Conservation (phyloP, 176 grass and related monocot species). For the Avena insularis region DNA sequence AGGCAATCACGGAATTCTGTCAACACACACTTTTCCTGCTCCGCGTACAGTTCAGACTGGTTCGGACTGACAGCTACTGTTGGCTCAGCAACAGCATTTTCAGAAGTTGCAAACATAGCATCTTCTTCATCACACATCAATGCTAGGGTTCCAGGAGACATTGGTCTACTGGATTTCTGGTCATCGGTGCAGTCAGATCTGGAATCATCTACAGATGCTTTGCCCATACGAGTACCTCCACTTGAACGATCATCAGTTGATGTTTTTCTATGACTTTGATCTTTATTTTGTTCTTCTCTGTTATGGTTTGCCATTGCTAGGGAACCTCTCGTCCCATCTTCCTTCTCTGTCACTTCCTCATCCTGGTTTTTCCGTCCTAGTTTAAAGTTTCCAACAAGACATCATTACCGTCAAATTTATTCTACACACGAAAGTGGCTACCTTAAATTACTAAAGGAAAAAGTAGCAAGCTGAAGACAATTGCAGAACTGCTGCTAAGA, state of each 20-base stretch:
- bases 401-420: slow-evolving; percentile 35
- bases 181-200: slow-evolving; percentile 53
- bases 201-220: slow-evolving; percentile 56
- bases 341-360: slow-evolving; percentile 55
- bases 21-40: slow-evolving; percentile 88
- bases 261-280: slow-evolving; percentile 46
- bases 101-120: slow-evolving; percentile 60
- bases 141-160: slow-evolving; percentile 91
- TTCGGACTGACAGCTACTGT: slow-evolving; percentile 49
- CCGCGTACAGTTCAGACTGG: slow-evolving; percentile 62
- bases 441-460: slow-evolving; percentile 29
- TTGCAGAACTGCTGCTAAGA: slow-evolving; percentile 24
- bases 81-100: slow-evolving; percentile 45
- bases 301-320: slow-evolving; percentile 56
- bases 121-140: slow-evolving; percentile 92
- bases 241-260: slow-evolving; percentile 54
- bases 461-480: slow-evolving; percentile 26
- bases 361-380: slow-evolving; percentile 64
- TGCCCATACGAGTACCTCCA: slow-evolving; percentile 48
- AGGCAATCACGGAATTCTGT: slow-evolving; percentile 81
- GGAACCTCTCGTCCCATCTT: slow-evolving; percentile 44
- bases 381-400: slow-evolving; percentile 36
- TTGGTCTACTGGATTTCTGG: slow-evolving; percentile 69
- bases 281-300: slow-evolving; percentile 51
- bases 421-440: slow-evolving; percentile 15